phyloP scores from a whole-genome alignment of 106 monocot species.

The Alisma plantagoaquatica region DNA sequence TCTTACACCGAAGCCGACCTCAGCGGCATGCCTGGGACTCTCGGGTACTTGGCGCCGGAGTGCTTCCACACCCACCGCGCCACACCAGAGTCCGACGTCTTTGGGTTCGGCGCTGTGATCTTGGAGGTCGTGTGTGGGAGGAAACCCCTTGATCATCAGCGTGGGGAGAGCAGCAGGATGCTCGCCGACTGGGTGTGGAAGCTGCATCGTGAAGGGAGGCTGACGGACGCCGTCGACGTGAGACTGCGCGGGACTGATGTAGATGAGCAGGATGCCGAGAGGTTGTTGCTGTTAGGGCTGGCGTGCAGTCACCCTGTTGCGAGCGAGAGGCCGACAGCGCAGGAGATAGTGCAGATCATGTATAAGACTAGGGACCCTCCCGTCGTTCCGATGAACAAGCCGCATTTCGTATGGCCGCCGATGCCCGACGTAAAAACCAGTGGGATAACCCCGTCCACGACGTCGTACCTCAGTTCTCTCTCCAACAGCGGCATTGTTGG shows the following conservation, averaged over 20 bases:
- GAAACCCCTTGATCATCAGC: conserved; percentile 25
- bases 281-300: conserved; percentile 11
- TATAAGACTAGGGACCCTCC: no score
- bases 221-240: conserved; percentile 7
- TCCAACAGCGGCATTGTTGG: no score
- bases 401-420: not conserved
- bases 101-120: conserved; percentile 52
- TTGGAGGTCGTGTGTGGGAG: conserved; percentile 61
- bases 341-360: conserved; percentile 11
- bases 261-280: conserved; percentile 3
- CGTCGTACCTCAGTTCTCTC: no score
- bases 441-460: no score
- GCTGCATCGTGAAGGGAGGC: conserved; percentile 1
- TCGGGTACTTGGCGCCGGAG: conserved; percentile 18
- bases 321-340: not conserved
- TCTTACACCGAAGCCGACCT: conserved; percentile 8
- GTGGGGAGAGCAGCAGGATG: conserved; percentile 27
- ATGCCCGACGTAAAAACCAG: no score
- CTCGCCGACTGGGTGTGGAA: conserved; percentile 21
- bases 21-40: conserved; percentile 8
- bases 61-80: conserved; percentile 32
- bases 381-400: not conserved
- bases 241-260: conserved; percentile 1
- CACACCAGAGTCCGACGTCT: conserved; percentile 70
- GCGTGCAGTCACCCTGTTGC: conserved; percentile 9